phyloP scores from a whole-genome alignment of 2,329 filamentous ascomycete genomes.

The Neopestalotiopsis sp. region DNA sequence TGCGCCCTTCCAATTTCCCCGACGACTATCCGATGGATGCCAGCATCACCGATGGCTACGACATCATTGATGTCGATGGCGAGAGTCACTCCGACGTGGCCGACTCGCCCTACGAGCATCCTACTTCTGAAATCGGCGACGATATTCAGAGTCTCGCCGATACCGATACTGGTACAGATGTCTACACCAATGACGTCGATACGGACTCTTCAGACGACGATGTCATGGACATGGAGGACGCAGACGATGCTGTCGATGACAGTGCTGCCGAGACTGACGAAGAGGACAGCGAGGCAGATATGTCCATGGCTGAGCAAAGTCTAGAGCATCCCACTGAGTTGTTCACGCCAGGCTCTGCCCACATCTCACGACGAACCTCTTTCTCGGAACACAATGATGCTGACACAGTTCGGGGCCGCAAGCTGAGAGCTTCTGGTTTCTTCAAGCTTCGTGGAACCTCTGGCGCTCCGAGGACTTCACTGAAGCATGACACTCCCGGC shows the following conservation, averaged over 20 bases:
- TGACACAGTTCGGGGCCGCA: constrained; percentile 12
- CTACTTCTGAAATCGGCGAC: constrained; percentile 44
- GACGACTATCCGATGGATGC: constrained; percentile 46
- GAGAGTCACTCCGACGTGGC: constrained; percentile 58
- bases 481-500: neutral
- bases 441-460: neutral
- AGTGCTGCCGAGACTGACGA: constrained; percentile 20
- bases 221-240: constrained; percentile 26
- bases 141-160: constrained; percentile 54
- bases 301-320: constrained; percentile 34
- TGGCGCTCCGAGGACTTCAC: neutral
- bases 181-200: constrained; percentile 49
- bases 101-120: constrained; percentile 52
- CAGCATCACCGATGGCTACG: constrained; percentile 60
- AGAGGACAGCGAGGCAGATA: constrained; percentile 23
- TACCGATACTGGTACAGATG: constrained; percentile 49
- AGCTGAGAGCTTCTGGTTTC: neutral
- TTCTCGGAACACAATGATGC: constrained; percentile 18
- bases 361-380: constrained; percentile 21
- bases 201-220: constrained; percentile 46
- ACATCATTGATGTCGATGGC: constrained; percentile 59
- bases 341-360: constrained; percentile 29
- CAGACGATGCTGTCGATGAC: constrained; percentile 21
- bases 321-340: constrained; percentile 38
- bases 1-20: constrained; percentile 48